Evolutionary conservation across 2,329 filamentous ascomycete genomes (phyloP).

Genomic region (Trichoderma cornu-damae): DNA sequence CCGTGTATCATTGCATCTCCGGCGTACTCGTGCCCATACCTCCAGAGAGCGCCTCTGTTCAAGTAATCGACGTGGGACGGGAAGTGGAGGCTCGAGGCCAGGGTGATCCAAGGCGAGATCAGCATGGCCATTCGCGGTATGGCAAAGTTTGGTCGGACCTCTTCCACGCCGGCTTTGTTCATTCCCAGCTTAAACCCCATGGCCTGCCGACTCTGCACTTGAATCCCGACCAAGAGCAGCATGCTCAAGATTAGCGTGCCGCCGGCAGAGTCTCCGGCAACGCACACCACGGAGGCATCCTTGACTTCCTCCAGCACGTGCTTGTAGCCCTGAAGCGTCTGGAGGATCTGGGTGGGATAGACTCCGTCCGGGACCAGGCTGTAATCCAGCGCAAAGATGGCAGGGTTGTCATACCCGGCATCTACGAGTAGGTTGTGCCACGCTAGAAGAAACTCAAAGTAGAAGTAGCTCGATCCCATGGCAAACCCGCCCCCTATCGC

Average conservation of each 20-base stretch:
- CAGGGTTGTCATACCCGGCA: conserved; percentile 66
- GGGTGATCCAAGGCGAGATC: conserved; percentile 76
- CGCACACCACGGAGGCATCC: conserved; percentile 58
- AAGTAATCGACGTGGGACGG: conserved; percentile 73
- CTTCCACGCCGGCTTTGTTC: conserved; percentile 20
- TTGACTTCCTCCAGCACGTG: conserved; percentile 57
- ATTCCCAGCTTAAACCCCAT: conserved; percentile 19
- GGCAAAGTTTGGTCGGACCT: conserved; percentile 24
- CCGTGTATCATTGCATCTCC: conserved; percentile 37
- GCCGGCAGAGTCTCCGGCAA: conserved; percentile 76
- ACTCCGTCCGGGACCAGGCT: conserved; percentile 68
- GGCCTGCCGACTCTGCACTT: conserved; percentile 24
- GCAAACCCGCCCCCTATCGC: conserved; percentile 68
- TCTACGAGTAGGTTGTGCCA: conserved; percentile 63
- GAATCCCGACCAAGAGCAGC: conserved; percentile 57
- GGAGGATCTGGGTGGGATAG: conserved; percentile 68
- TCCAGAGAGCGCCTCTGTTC: conserved; percentile 58
- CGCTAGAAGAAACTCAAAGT: conserved; percentile 73
- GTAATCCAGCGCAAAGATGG: conserved; percentile 75
- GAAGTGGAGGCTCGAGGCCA: conserved; percentile 61
- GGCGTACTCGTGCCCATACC: conserved; percentile 65
- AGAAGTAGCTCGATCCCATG: conserved; percentile 79
- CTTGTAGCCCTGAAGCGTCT: conserved; percentile 65
- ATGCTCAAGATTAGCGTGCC: conserved; percentile 68
- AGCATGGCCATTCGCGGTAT: conserved; percentile 55